These are phyloP conservation scores for Ustilago trichophora DNA, from an alignment of 1,284 basidiomycete genomes.

Conservation along the genomic window DNA sequence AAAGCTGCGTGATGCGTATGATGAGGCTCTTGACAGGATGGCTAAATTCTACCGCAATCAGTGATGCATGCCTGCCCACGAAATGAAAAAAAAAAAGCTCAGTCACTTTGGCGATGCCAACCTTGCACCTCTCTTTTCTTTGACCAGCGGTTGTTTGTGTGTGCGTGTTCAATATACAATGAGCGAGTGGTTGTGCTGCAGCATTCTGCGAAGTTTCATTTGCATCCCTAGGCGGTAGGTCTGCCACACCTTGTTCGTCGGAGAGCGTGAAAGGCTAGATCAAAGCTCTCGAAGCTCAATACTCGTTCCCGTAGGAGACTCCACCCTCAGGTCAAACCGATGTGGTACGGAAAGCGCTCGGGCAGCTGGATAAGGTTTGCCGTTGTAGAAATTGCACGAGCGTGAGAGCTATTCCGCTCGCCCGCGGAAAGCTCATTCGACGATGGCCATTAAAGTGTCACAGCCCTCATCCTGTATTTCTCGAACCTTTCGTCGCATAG, in stretches of 20 bases:
- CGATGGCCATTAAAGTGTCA: background rate
- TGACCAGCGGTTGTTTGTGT: too few species aligned
- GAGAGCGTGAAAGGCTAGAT: too few species aligned
- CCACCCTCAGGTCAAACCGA: too few species aligned
- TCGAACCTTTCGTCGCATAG: too few species aligned
- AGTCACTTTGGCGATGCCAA: slow-evolving; percentile 5
- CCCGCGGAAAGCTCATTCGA: background rate
- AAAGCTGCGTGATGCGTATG: slow-evolving; percentile 33
- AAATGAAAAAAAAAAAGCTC: too few species aligned
- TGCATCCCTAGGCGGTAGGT: too few species aligned
- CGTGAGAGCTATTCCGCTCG: background rate
- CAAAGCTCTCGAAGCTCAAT: too few species aligned
- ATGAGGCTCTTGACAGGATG: slow-evolving; percentile 46
- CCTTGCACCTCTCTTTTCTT: too few species aligned
- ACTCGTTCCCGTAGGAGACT: too few species aligned
- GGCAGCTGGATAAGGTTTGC: slow-evolving; percentile 4
- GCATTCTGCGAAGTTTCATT: too few species aligned
- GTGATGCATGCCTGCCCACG: slow-evolving; percentile 8
- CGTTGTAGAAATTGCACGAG: background rate
- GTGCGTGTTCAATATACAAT: slow-evolving; percentile 1
- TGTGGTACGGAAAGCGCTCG: too few species aligned
- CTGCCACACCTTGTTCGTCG: too few species aligned
- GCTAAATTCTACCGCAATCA: slow-evolving; percentile 45
- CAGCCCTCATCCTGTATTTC: background rate
- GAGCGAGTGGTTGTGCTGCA: background rate